These are phyloP conservation scores for Abrus pulchellus DNA, from an alignment of 306 rosid species.

Conservation along the genomic window DNA sequence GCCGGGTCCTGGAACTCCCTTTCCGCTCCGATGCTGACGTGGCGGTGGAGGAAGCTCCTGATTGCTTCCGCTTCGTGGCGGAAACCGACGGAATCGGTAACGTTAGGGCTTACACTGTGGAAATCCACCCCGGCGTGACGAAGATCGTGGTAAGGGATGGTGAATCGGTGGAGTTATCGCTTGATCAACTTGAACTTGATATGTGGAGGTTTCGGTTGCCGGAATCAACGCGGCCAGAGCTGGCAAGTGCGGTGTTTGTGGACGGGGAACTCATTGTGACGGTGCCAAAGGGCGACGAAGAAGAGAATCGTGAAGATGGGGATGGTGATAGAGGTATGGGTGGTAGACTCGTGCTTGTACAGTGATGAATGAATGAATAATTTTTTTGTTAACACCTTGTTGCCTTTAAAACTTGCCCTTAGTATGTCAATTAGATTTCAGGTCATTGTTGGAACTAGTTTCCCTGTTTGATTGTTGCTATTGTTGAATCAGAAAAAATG, in stretches of 20 bases:
- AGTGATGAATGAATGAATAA: constrained; percentile 56
- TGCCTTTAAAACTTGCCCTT: constrained; percentile 47
- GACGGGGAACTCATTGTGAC: constrained; percentile 94
- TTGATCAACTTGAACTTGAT: constrained; percentile 88
- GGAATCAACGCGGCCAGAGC: constrained; percentile 89
- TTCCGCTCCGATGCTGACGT: constrained; percentile 97
- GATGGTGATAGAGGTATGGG: constrained; percentile 68
- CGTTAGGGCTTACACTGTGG: constrained; percentile 80
- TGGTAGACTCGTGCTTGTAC: constrained; percentile 95
- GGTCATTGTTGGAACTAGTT: constrained; percentile 52
- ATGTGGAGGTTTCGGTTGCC: constrained; percentile 98
- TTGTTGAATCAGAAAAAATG: constrained; percentile 37
- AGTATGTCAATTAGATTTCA: constrained; percentile 58
- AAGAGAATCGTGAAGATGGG: constrained; percentile 46
- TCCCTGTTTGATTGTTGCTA: constrained; percentile 52
- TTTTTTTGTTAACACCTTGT: constrained; percentile 33
- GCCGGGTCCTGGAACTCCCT: constrained; percentile 91
- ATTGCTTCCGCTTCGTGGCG: constrained; percentile 88
- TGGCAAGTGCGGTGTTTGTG: constrained; percentile 82
- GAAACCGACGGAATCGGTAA: constrained; percentile 66
- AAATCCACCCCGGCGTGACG: constrained; percentile 93
- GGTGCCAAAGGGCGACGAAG: constrained; percentile 76
- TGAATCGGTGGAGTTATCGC: constrained; percentile 63
- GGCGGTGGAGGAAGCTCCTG: constrained; percentile 70
- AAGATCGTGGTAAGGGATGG: constrained; percentile 90